Conservation (phyloP, 2,329 filamentous ascomycete genomes). For the Aspergillus latus region DNA sequence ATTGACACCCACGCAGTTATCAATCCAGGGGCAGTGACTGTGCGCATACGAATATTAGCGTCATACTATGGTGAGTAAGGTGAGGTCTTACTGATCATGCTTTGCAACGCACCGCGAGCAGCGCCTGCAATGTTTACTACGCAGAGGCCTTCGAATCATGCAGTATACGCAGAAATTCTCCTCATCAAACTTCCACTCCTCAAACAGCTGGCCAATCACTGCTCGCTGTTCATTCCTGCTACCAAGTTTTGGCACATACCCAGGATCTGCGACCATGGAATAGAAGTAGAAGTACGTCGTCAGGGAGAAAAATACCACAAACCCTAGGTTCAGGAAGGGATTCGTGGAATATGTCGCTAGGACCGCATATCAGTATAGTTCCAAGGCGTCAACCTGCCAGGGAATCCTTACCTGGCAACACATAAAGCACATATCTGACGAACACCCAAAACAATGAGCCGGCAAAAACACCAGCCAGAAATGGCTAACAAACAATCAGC, state of each 20-base stretch:
- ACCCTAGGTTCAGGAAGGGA: slow-evolving; percentile 75
- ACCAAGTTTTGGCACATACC: slow-evolving; percentile 85
- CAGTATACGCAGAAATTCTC: slow-evolving; percentile 90
- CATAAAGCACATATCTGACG: slow-evolving; percentile 69
- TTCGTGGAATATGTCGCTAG: slow-evolving; percentile 64
- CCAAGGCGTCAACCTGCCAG: neutral
- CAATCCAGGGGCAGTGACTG: slow-evolving; percentile 96
- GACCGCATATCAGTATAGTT: slow-evolving; percentile 9
- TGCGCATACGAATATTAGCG: neutral
- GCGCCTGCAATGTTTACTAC: slow-evolving; percentile 92
- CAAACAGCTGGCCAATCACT: slow-evolving; percentile 82
- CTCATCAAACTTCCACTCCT: slow-evolving; percentile 87
- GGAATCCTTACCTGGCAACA: slow-evolving; percentile 65
- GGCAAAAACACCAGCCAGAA: slow-evolving; percentile 90
- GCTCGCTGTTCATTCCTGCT: slow-evolving; percentile 88
- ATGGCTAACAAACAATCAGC: slow-evolving; percentile 61
- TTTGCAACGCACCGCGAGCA: slow-evolving; percentile 93
- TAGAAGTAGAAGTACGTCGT: slow-evolving; percentile 84
- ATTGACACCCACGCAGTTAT: slow-evolving; percentile 93
- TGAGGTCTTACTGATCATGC: slow-evolving; percentile 79
- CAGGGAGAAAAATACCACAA: slow-evolving; percentile 62
- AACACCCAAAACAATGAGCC: slow-evolving; percentile 80
- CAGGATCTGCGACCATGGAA: slow-evolving; percentile 85
- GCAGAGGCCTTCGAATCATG: slow-evolving; percentile 88
- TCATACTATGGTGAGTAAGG: neutral